phyloP scores from a whole-genome alignment of 2,329 filamentous ascomycete species.

The Huntiella abstrusa region DNA sequence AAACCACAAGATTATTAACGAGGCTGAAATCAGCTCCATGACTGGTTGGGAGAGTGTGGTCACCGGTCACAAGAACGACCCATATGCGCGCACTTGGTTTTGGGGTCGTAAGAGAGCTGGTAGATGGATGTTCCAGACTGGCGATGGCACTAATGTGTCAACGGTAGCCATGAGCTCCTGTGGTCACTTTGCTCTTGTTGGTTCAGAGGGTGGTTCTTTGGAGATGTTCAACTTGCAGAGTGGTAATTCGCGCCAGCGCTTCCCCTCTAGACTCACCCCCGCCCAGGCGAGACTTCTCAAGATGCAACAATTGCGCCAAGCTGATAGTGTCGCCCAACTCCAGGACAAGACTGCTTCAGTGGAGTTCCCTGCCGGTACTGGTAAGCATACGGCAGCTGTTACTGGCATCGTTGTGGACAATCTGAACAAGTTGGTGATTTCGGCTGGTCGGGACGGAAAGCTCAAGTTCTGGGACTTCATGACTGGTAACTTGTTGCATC shows the following conservation, averaged over 20 bases:
- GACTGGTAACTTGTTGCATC: conserved; percentile 59
- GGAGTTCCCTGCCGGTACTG: conserved; percentile 33
- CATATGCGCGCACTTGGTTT: conserved; percentile 85
- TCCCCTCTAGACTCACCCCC: conserved; percentile 61
- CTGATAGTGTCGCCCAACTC: conserved; percentile 36
- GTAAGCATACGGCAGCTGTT: conserved; percentile 63
- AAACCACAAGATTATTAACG: conserved; percentile 41
- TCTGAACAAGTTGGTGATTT: conserved; percentile 72
- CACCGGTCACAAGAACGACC: conserved; percentile 75
- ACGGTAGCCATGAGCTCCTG: conserved; percentile 81
- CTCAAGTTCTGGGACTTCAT: conserved; percentile 95
- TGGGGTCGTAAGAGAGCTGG: conserved; percentile 90
- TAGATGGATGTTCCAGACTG: conserved; percentile 77
- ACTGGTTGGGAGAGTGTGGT: conserved; percentile 96
- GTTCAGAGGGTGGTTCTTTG: conserved; percentile 63
- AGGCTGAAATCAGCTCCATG: conserved; percentile 53
- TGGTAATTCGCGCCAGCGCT: conserved; percentile 69
- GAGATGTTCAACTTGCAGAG: conserved; percentile 98
- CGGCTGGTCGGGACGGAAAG: conserved; percentile 75
- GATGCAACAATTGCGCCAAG: conserved; percentile 40
- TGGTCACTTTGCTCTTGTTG: conserved; percentile 81
- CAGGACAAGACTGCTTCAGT: conserved; percentile 23
- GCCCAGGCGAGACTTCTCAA: conserved; percentile 61
- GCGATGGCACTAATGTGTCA: conserved; percentile 64
- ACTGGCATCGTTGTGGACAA: conserved; percentile 77